phyloP scores from a whole-genome alignment of 192 early-diverging fungal genomes.

The Umbelopsis vinacea region DNA sequence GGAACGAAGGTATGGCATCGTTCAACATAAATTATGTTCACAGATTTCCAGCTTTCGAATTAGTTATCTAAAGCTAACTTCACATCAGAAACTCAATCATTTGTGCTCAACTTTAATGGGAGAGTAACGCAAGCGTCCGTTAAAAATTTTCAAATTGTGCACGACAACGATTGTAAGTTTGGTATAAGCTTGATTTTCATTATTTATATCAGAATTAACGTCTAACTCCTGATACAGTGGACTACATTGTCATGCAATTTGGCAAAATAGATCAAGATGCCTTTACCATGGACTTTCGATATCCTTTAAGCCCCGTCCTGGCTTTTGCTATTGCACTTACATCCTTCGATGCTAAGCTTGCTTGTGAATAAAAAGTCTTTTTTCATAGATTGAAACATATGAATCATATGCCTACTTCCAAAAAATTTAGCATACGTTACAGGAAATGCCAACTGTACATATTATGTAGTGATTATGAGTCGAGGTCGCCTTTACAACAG shows the following conservation, averaged over 20 bases:
- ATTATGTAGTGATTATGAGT: too few species aligned
- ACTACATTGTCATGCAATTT: slow-evolving; percentile 95
- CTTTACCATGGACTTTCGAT: slow-evolving; percentile 92
- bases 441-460: too few species aligned
- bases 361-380: slow-evolving; percentile 71
- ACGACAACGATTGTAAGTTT: slow-evolving; percentile 80
- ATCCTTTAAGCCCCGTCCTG: slow-evolving; percentile 86
- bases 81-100: slow-evolving; percentile 77
- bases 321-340: slow-evolving; percentile 91
- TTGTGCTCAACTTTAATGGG: slow-evolving; percentile 93
- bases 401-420: too few species aligned
- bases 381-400: too few species aligned
- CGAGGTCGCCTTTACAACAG: too few species aligned
- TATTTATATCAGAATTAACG: not conserved
- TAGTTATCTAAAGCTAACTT: not conserved
- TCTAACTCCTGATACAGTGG: slow-evolving; percentile 56
- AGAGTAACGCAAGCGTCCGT: slow-evolving; percentile 88
- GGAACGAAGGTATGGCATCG: slow-evolving; percentile 75
- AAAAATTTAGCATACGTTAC: too few species aligned
- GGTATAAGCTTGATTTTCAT: not conserved
- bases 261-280: slow-evolving; percentile 74
- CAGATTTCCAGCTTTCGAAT: too few species aligned
- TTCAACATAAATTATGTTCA: not conserved
- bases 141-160: slow-evolving; percentile 97
- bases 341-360: slow-evolving; percentile 89